Conservation (phyloP, 208 protist species). For the Herpetomonas samuelpessoai region DNA sequence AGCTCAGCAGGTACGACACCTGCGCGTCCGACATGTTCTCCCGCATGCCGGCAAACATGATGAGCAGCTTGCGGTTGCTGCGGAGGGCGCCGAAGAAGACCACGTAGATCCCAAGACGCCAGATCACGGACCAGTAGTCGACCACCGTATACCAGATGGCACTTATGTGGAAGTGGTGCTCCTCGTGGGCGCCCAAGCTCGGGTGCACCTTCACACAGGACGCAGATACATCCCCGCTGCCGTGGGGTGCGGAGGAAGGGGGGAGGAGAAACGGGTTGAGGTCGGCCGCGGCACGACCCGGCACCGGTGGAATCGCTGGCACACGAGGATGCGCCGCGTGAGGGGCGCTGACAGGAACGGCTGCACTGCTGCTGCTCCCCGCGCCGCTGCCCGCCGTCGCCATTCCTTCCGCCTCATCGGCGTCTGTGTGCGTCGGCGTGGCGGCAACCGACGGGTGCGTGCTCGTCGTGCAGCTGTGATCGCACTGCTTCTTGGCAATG, state of each 20-base stretch:
- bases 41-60: constrained; percentile 67
- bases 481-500: constrained; percentile 16
- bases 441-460: neutral
- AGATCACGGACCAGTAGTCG: constrained; percentile 62
- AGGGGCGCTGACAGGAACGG: no score
- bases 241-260: neutral
- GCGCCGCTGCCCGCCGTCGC: constrained; percentile 11
- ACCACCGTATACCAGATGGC: constrained; percentile 45
- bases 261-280: neutral
- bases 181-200: constrained; percentile 7
- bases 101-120: constrained; percentile 76
- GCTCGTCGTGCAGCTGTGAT: constrained; percentile 7
- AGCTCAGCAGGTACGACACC: constrained; percentile 65
- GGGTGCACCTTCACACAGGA: constrained; percentile 25
- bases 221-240: neutral
- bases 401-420: constrained; percentile 5
- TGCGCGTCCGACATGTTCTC: constrained; percentile 54
- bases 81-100: constrained; percentile 64
- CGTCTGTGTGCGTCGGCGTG: neutral
- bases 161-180: constrained; percentile 21
- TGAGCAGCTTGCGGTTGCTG: constrained; percentile 77
- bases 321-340: neutral
- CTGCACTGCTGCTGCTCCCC: neutral
- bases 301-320: neutral
- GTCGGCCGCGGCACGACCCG: neutral